Evolutionary conservation across 1,284 basidiomycete genomes (phyloP).

Genomic region (Malassezia japonica): DNA sequence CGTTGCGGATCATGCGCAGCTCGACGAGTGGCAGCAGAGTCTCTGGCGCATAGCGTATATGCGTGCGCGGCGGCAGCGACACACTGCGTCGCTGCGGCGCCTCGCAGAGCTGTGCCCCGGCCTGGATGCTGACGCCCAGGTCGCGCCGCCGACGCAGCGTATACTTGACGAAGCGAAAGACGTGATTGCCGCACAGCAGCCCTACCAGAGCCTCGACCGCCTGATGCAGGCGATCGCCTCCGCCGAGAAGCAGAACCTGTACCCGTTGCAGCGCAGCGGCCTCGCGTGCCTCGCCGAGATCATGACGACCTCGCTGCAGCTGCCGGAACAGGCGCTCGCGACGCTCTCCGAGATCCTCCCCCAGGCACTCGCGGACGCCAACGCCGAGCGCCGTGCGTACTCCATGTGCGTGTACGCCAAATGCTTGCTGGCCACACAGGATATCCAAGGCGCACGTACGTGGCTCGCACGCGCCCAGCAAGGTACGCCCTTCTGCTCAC

Average conservation of each 20-base stretch:
- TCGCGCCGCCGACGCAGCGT: background rate
- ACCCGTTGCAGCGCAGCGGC: constrained; percentile 10
- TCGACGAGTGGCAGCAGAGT: constrained; percentile 3
- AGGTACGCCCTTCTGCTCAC: background rate
- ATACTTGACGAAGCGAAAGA: constrained; percentile 6
- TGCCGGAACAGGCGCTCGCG: background rate
- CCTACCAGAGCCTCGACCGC: constrained; percentile 3
- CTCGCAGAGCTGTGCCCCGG: constrained; percentile 3
- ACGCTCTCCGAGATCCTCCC: constrained; percentile 5
- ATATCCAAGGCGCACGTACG: background rate
- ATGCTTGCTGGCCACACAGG: background rate
- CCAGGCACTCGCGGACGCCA: constrained; percentile 11
- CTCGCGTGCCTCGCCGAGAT: constrained; percentile 9
- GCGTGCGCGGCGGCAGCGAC: constrained; percentile 5
- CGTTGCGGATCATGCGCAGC: background rate
- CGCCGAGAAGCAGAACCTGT: constrained; percentile 7
- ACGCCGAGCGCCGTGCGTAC: constrained; percentile 12
- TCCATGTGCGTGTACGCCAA: background rate
- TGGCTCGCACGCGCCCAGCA: background rate
- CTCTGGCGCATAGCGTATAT: constrained; percentile 8
- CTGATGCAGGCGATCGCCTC: constrained; percentile 8
- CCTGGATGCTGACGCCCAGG: background rate
- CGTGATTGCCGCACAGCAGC: constrained; percentile 5
- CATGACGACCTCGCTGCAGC: background rate
- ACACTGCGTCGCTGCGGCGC: constrained; percentile 5